Percentiles rank a stretch among this genome's conserved stretches.
phyloP scores from a whole-genome alignment of 169 alveolate species.

The Amoebophrya sp. region DNA sequence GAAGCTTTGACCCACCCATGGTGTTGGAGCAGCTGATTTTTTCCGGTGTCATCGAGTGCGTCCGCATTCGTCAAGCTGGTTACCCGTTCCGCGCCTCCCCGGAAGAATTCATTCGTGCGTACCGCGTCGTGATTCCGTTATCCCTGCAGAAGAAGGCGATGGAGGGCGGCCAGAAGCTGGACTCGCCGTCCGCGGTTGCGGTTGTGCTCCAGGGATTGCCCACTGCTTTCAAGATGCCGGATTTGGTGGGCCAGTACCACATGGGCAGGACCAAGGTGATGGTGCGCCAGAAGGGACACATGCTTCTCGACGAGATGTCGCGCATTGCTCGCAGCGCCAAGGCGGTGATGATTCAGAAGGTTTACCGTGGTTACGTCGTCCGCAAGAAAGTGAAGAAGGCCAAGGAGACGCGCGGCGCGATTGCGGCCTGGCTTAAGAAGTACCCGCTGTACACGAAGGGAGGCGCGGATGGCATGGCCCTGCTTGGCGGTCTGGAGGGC shows the following conservation, averaged over 20 bases:
- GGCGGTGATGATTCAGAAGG: neutral
- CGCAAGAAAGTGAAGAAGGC: neutral
- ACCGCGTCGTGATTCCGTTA: neutral
- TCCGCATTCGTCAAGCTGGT: neutral
- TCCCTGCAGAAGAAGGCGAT: neutral
- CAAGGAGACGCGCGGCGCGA: neutral
- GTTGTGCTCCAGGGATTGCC: neutral
- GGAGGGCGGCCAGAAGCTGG: neutral
- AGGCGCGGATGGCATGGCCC: neutral
- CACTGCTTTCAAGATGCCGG: neutral
- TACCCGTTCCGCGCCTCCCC: conserved; percentile 1
- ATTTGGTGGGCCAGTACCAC: neutral
- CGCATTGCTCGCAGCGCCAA: neutral
- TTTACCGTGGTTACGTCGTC: neutral
- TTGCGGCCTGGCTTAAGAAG: neutral
- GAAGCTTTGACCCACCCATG: conserved; percentile 36
- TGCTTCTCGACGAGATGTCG: neutral
- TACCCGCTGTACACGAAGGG: neutral
- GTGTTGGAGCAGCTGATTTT: conserved; percentile 51
- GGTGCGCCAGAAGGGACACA: neutral
- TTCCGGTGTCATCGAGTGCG: conserved; percentile 8
- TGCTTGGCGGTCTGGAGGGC: neutral
- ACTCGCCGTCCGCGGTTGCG: neutral
- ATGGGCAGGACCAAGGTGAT: conserved; percentile 26
- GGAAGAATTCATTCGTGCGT: neutral